A percentile compares a stretch with the other conserved stretches of the same genome.
Conservation (phyloP, 441 rosid genomes). For the Jatropha podagrica region DNA sequence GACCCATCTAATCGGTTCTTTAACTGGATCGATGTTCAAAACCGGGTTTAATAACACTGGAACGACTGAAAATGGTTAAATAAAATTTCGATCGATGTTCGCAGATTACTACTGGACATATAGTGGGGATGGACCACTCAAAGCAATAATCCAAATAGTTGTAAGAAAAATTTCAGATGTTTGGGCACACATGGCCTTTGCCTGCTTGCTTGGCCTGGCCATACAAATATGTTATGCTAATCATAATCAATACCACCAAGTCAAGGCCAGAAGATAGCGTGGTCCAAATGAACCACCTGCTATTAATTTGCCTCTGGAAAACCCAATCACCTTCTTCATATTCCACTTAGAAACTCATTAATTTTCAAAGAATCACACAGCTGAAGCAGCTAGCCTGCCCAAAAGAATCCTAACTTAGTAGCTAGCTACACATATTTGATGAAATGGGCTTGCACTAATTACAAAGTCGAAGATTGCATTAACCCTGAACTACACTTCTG, state of each 20-base stretch:
- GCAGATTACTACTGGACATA: constrained; percentile 5
- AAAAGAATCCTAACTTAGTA: too few species aligned
- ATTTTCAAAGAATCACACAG: not conserved
- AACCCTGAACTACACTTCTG: too few species aligned
- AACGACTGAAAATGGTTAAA: not conserved
- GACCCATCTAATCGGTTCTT: too few species aligned
- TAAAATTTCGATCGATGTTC: not conserved
- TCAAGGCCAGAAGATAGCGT: constrained; percentile 4
- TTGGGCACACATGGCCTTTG: constrained; percentile 24
- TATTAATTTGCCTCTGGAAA: constrained; percentile 15
- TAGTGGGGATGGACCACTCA: constrained; percentile 26
- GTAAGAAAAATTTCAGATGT: constrained; percentile 23
- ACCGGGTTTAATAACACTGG: too few species aligned
- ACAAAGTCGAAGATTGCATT: too few species aligned
- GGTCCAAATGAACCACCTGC: constrained; percentile 22
- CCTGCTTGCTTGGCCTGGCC: constrained; percentile 19
- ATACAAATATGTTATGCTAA: constrained; percentile 20
- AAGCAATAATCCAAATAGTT: constrained; percentile 21
- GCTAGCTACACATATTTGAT: too few species aligned
- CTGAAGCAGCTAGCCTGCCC: too few species aligned
- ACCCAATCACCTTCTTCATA: constrained; percentile 5
- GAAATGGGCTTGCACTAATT: too few species aligned
- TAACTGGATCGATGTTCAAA: too few species aligned
- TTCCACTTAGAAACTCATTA: not conserved
- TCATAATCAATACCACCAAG: constrained; percentile 22